Evolutionary conservation across 2,329 filamentous ascomycete genomes (phyloP).

Genomic region (Podosphaera xanthii): DNA sequence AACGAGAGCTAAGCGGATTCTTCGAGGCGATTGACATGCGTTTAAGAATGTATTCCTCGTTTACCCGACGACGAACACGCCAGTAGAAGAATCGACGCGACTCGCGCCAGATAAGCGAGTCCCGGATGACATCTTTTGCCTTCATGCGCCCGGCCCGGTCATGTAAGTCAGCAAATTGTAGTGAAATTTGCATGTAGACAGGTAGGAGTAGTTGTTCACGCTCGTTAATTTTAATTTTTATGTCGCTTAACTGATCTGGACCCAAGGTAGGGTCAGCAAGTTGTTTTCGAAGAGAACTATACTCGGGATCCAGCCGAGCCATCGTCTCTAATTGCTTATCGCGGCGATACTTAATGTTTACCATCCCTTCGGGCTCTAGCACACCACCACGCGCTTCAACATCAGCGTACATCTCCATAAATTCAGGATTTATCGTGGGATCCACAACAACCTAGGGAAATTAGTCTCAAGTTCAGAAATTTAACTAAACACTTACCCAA

Average conservation of each 20-base stretch:
- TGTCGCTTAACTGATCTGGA: slow-evolving; percentile 48
- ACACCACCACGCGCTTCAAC: slow-evolving; percentile 89
- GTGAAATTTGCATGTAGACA: slow-evolving; percentile 82
- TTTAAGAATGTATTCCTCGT: slow-evolving; percentile 92
- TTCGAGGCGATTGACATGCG: slow-evolving; percentile 38
- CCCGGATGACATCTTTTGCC: slow-evolving; percentile 84
- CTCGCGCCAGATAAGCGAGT: slow-evolving; percentile 64
- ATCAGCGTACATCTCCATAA: slow-evolving; percentile 99
- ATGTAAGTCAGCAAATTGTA: slow-evolving; percentile 93
- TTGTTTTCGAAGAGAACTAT: slow-evolving; percentile 64
- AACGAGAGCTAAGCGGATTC: slow-evolving; percentile 29
- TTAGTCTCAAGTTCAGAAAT: slow-evolving; percentile 14
- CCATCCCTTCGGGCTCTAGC: slow-evolving; percentile 90
- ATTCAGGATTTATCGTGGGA: slow-evolving; percentile 86
- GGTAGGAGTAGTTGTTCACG: slow-evolving; percentile 79
- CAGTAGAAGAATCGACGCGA: slow-evolving; percentile 98
- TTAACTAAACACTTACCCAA: slow-evolving; percentile 35
- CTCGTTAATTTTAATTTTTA: slow-evolving; percentile 65
- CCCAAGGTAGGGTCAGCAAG: slow-evolving; percentile 39
- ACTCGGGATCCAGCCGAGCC: slow-evolving; percentile 72
- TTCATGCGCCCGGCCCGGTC: slow-evolving; percentile 95
- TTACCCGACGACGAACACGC: slow-evolving; percentile 87
- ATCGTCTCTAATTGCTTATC: slow-evolving; percentile 96
- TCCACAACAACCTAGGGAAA: slow-evolving; percentile 60
- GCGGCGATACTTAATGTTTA: slow-evolving; percentile 95